phyloP scores from a whole-genome alignment of 805 yeast genomes.

The Hanseniaspora vineae region DNA sequence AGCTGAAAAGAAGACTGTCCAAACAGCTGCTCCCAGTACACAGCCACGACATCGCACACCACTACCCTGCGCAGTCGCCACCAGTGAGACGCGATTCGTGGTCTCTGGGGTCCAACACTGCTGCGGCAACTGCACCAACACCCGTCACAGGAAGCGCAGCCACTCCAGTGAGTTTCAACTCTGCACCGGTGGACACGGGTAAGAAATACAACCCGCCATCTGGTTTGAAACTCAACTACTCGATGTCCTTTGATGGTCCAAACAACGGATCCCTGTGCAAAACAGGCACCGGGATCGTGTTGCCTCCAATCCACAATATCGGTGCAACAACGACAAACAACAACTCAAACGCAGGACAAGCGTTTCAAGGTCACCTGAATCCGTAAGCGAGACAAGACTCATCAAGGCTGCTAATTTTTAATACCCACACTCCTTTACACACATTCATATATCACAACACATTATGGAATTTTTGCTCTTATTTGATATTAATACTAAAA shows the following conservation, averaged over 20 bases:
- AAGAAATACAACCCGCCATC: not conserved
- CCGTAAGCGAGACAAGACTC: too few relatives aligned
- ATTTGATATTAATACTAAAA: too few relatives aligned
- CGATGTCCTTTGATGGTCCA: not conserved
- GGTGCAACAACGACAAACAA: not conserved
- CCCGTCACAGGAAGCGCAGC: not conserved
- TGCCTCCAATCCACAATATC: not conserved
- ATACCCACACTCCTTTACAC: too few relatives aligned
- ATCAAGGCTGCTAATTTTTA: too few relatives aligned
- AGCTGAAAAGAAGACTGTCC: not conserved
- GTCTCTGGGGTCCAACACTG: not conserved
- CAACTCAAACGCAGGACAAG: not conserved
- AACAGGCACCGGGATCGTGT: not conserved
- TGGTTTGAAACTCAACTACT: not conserved
- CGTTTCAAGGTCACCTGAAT: not conserved
- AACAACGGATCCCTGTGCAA: not conserved
- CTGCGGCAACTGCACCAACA: conserved; percentile 8
- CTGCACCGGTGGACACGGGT: not conserved
- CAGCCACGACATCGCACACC: not conserved
- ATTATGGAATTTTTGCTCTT: too few relatives aligned
- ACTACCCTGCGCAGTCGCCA: not conserved
- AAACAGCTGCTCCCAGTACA: not conserved
- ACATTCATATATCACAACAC: too few relatives aligned
- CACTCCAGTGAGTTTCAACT: not conserved
- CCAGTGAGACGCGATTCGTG: too few relatives aligned